Conservation (phyloP, 2,329 filamentous ascomycete genomes). For the Drechslera avenae region DNA sequence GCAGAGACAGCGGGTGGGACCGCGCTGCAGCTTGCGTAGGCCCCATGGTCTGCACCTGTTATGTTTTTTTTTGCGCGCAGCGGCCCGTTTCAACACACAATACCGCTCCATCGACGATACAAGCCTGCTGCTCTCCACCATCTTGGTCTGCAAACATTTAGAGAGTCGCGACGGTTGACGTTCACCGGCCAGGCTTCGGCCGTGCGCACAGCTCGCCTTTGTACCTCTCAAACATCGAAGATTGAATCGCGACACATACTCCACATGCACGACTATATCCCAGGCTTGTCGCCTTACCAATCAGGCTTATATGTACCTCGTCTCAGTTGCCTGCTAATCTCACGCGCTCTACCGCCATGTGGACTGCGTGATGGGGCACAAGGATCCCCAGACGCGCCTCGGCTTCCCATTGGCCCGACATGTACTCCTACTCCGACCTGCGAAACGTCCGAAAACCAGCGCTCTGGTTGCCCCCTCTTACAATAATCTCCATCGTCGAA, state of each 20-base stretch:
- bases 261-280: constrained; percentile 9
- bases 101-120: neutral
- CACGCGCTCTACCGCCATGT: constrained; percentile 22
- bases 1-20: constrained; percentile 18
- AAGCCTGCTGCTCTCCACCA: too few species aligned
- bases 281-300: constrained; percentile 6
- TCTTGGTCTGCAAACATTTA: neutral
- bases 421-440: constrained; percentile 16
- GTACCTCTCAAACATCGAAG: neutral
- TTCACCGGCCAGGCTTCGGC: neutral
- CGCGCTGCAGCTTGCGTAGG: constrained; percentile 12
- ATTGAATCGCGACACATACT: neutral
- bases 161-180: neutral
- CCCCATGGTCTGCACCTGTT: neutral
- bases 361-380: constrained; percentile 17
- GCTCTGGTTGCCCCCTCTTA: constrained; percentile 14
- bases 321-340: constrained; percentile 17
- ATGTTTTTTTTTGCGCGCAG: constrained; percentile 24
- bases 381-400: constrained; percentile 12
- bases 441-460: constrained; percentile 21
- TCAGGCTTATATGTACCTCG: constrained; percentile 1
- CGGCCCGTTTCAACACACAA: constrained; percentile 16
- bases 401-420: constrained; percentile 19
- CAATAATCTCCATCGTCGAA: constrained; percentile 8
- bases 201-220: neutral